Conservation (phyloP, 176 grass and related monocot genomes). For the Metroxylon sagu region DNA sequence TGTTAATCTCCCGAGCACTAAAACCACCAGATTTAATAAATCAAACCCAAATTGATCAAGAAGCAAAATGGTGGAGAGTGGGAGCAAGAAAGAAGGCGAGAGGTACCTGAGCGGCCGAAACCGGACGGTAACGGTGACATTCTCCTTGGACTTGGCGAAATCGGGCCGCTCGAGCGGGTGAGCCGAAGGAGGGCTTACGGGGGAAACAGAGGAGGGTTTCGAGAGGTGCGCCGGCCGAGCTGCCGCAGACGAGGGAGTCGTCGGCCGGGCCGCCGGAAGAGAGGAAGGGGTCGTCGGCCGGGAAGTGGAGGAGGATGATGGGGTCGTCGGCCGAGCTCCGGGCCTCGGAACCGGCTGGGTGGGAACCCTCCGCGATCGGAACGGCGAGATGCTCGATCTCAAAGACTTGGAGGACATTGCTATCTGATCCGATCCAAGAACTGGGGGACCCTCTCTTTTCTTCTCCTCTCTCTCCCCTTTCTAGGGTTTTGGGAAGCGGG, state of each 20-base stretch:
- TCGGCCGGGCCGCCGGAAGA: slow-evolving; percentile 39
- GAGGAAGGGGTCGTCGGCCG: slow-evolving; percentile 34
- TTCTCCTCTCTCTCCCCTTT: no score
- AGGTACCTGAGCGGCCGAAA: slow-evolving; percentile 84
- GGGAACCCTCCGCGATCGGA: slow-evolving; percentile 68
- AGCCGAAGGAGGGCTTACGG: slow-evolving; percentile 27
- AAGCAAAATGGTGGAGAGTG: neutral
- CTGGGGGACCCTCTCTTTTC: no score
- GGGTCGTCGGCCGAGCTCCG: slow-evolving; percentile 49
- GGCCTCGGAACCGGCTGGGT: slow-evolving; percentile 26
- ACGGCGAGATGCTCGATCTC: slow-evolving; percentile 89
- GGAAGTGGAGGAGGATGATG: slow-evolving; percentile 31
- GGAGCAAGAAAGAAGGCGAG: neutral
- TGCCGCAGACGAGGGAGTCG: slow-evolving; percentile 18
- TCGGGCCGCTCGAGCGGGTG: slow-evolving; percentile 18
- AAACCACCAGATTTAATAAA: slow-evolving; percentile 4
- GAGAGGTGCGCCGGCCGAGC: neutral
- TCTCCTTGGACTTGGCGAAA: slow-evolving; percentile 81
- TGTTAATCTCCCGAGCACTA: slow-evolving; percentile 90
- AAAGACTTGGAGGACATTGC: slow-evolving; percentile 68
- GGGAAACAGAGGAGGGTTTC: slow-evolving; percentile 23
- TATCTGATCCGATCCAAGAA: neutral
- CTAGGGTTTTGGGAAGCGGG: no score
- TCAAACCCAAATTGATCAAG: slow-evolving; percentile 2
- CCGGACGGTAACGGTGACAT: slow-evolving; percentile 90